Evolutionary conservation across 331 rosid genomes (phyloP), one percentile per base, ranked within the genome.

Genomic region (Phaseolus coccineus): DNA sequence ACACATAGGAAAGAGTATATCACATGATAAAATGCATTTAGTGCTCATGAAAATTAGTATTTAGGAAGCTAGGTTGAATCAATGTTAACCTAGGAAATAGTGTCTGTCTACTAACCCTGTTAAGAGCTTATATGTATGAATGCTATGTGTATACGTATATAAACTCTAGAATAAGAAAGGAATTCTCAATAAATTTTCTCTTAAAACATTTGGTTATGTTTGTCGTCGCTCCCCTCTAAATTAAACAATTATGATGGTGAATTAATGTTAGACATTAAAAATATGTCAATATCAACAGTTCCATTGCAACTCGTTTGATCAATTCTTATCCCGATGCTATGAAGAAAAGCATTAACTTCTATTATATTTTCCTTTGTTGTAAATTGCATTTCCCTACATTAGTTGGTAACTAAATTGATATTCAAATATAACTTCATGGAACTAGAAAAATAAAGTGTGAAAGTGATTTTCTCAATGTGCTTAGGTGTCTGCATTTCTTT

Each of bases 301-400:
- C 35, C 25, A n/a, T 77, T 28, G 33, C 50, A 28, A 40, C 61
- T 78, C 35, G n/a, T 79, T 71, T 71, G 62, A 50, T 50, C n/a
- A 11, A 50, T 62, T 64, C 42, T 27, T 79, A 35, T 79, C 72
- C 11, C 10, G 56, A 46, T 78, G 50, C 47, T 78, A 63, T 46
- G 47, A 78, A 46, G 48, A 69, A 14, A 8, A 19, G 25, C 8
- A 2, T 27, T 28, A 1, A 67, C 66, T 37, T 81, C 3, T 56
- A 69, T 22, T 46, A 46, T 57, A 46, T 57, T 6, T 75, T 59
- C n/a, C 53, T 11, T 35, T 27, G 4, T 67, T 56, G 27, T 62
- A 47, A 47, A 76, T 48, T 76, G 37, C 31, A 13, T 37, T 68
- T 12, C 16, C 15, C 76, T 9, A 35, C 62, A 27, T 35, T 59